Conservation (phyloP, 148 eudicot genomes). For the Chenopodium suecicum region DNA sequence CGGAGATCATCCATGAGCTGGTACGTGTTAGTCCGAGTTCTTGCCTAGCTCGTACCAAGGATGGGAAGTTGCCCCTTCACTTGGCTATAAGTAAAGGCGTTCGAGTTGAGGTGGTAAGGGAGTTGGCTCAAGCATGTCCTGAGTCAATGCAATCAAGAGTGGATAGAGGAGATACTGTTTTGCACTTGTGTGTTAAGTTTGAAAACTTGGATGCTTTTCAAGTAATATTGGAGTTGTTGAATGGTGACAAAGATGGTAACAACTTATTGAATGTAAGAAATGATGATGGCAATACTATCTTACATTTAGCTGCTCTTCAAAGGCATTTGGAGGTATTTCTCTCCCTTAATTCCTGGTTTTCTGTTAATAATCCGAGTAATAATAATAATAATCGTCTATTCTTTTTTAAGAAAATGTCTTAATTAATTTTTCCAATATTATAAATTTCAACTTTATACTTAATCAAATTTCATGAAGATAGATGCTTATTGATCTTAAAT, state of each 20-base stretch:
- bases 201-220: slow-evolving; percentile 31
- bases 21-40: slow-evolving; percentile 3
- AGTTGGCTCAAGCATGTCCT: slow-evolving; percentile 33
- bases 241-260: slow-evolving; percentile 3
- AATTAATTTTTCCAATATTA: too few species aligned
- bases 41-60: slow-evolving; percentile 18
- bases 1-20: slow-evolving; percentile 22
- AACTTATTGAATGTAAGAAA: slow-evolving; percentile 25
- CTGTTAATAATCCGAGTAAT: too few species aligned
- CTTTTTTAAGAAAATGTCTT: too few species aligned
- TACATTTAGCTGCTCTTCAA: slow-evolving; percentile 35
- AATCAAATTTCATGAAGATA: too few species aligned
- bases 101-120: slow-evolving; percentile 24
- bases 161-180: slow-evolving; percentile 31
- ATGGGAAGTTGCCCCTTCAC: slow-evolving; percentile 30
- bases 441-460: too few species aligned
- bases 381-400: too few species aligned
- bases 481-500: too few species aligned
- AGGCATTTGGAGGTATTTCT: slow-evolving; percentile 33
- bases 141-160: slow-evolving; percentile 19
- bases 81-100: slow-evolving; percentile 31
- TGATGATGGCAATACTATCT: slow-evolving; percentile 39
- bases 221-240: slow-evolving; percentile 17
- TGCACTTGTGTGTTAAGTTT: slow-evolving; percentile 39
- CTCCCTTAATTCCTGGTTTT: too few species aligned